Conservation (phyloP, 345 rosid species). For the Limnanthes douglasii region DNA sequence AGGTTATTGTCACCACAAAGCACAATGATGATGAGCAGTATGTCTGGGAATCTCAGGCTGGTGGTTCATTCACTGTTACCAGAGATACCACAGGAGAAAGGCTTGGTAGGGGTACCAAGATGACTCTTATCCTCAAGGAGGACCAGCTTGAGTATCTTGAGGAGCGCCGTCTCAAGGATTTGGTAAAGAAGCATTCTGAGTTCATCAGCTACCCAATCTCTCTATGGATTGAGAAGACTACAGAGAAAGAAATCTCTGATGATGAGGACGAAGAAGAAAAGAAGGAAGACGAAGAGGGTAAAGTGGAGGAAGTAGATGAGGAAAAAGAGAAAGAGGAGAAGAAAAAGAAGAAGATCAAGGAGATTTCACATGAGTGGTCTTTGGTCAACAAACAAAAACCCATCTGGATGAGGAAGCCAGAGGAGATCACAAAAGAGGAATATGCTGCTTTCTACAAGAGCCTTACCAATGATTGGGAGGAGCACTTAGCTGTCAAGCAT, state of each 20-base stretch:
- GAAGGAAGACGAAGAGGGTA: constrained; percentile 69
- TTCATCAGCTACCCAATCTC: constrained; percentile 84
- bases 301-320: constrained; percentile 73
- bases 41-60: constrained; percentile 91
- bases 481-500: constrained; percentile 79
- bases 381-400: constrained; percentile 91
- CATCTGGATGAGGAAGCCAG: constrained; percentile 94
- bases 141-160: constrained; percentile 89
- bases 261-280: constrained; percentile 84
- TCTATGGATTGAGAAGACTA: constrained; percentile 79
- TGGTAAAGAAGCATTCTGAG: constrained; percentile 90
- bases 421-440: constrained; percentile 81
- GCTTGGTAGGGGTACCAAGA: constrained; percentile 80
- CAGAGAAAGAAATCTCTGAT: constrained; percentile 77
- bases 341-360: constrained; percentile 88
- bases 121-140: constrained; percentile 56
- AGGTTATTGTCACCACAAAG: constrained; percentile 68
- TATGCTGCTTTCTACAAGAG: constrained; percentile 93
- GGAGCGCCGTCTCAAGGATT: constrained; percentile 75
- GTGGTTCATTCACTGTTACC: constrained; percentile 78
- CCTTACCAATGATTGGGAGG: constrained; percentile 88
- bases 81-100: constrained; percentile 55
- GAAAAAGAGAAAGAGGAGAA: constrained; percentile 61
- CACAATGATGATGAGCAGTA: constrained; percentile 87
- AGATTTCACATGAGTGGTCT: constrained; percentile 78